Evolutionary conservation across 2,329 filamentous ascomycete species (phyloP), one percentile per base, ranked within the genome.

Genomic region (Pseudogymnoascus sp.): DNA sequence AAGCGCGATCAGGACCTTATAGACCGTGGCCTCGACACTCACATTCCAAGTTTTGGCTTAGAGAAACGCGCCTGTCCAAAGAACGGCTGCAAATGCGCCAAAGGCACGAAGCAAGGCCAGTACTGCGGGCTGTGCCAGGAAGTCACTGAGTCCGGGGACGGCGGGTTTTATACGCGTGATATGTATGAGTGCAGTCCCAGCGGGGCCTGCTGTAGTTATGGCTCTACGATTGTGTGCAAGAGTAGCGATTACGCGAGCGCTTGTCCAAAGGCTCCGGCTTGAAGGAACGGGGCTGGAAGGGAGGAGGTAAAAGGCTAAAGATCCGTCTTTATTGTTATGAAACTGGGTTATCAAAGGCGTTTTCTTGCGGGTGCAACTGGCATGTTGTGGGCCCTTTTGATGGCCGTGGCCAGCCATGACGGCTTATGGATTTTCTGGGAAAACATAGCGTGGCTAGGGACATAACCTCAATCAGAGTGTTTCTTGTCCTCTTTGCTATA

Each of bases 11-110:
- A 54, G 3, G 26, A 13, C n/a, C 47, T 17, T 8, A 13, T 5
- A n/a, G 11, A 4, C 29, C 47, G 44, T 50, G 44, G 8, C n/a
- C 10, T 11, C n/a, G 29, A 17, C 29, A 17, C 5, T 17, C 4
- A 17, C n/a, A 17, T 6, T 17, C 4, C 13, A 54, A 33, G 8
- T 7, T n/a, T 17, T n/a, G 26, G 29, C n/a, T 17, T 54, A 17
- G n/a, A 33, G 26, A 54, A 54, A 33, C 47, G 47, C 47, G 47
- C 5, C 2, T 54, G 47, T 33, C n/a, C 31, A 6, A 54, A 17
- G 4, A 54, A 54, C 26, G 47, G 47, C 26, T 54, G 47, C n/a
- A 54, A 54, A 29, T 54, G 47, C 47, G 47, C 47, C 33, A 54
- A 33, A 9, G 13, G 17, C 47, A 54, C 47, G 5, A 26, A 26